Evolutionary conservation across 2,329 filamentous ascomycete species (phyloP).

Genomic region (Diplodia corticola): DNA sequence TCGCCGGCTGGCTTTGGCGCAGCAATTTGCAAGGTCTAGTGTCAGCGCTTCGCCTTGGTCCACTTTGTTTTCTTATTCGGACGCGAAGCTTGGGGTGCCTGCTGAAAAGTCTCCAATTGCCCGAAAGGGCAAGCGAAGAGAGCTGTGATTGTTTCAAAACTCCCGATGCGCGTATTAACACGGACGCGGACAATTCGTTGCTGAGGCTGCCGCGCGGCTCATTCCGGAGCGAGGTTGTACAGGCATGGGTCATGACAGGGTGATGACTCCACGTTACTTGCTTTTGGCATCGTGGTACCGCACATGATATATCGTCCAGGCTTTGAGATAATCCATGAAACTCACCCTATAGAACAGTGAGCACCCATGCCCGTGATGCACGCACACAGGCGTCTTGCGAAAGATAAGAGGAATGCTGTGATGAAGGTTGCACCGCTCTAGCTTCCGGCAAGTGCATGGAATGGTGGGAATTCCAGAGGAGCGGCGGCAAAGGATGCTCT

Average conservation of each 20-base stretch:
- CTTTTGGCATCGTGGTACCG: not conserved
- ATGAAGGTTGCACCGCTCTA: not conserved
- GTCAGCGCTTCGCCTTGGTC: not conserved
- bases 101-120: not conserved
- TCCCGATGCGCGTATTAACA: not conserved
- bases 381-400: not conserved
- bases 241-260: not conserved
- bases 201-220: not conserved
- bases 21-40: not conserved
- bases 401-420: slow-evolving; percentile 7
- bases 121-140: not conserved
- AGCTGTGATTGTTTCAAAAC: not conserved
- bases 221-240: not conserved
- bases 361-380: not conserved
- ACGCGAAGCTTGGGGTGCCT: not conserved
- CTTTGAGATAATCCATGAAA: not conserved
- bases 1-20: not conserved
- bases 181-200: not conserved
- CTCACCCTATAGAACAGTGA: not conserved
- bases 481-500: not conserved
- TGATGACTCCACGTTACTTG: slow-evolving; percentile 10
- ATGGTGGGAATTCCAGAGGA: not conserved
- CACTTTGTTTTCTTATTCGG: not conserved
- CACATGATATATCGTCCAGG: not conserved
- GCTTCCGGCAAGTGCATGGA: not conserved